phyloP scores from a whole-genome alignment of 2,329 filamentous ascomycete species.

The Arthrinium puccinioides region DNA sequence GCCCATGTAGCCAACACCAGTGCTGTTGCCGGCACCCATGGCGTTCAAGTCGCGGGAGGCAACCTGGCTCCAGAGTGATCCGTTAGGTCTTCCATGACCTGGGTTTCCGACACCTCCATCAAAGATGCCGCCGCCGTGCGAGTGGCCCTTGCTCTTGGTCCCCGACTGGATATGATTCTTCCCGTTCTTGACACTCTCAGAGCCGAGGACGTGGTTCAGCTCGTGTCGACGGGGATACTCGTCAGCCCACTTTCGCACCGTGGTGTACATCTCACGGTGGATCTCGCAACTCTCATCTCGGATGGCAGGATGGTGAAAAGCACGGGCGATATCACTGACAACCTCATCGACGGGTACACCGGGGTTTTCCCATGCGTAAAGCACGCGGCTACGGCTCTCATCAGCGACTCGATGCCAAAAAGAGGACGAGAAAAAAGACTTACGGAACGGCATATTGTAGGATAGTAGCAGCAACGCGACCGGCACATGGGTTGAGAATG shows the following conservation, averaged over 20 bases:
- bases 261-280: slow-evolving; percentile 82
- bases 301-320: slow-evolving; percentile 86
- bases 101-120: slow-evolving; percentile 27
- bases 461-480: slow-evolving; percentile 64
- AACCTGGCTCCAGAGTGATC: slow-evolving; percentile 55
- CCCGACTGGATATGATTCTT: slow-evolving; percentile 62
- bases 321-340: slow-evolving; percentile 68
- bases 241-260: slow-evolving; percentile 75
- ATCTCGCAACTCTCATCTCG: slow-evolving; percentile 71
- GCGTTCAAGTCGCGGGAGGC: slow-evolving; percentile 49
- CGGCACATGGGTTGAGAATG: slow-evolving; percentile 69
- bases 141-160: slow-evolving; percentile 33
- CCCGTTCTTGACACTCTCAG: slow-evolving; percentile 74
- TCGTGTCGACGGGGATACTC: slow-evolving; percentile 58
- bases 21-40: slow-evolving; percentile 41
- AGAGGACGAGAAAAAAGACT: slow-evolving; percentile 20
- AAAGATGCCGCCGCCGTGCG: slow-evolving; percentile 30
- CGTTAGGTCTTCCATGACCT: slow-evolving; percentile 51
- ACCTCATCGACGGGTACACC: slow-evolving; percentile 78
- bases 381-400: slow-evolving; percentile 51
- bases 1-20: slow-evolving; percentile 17
- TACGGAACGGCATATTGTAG: slow-evolving; percentile 80
- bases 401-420: slow-evolving; percentile 7
- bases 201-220: slow-evolving; percentile 69
- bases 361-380: slow-evolving; percentile 90